Base-by-base conservation (phyloP, 148 eudicot species). In the Diospyros lotus region DNA sequence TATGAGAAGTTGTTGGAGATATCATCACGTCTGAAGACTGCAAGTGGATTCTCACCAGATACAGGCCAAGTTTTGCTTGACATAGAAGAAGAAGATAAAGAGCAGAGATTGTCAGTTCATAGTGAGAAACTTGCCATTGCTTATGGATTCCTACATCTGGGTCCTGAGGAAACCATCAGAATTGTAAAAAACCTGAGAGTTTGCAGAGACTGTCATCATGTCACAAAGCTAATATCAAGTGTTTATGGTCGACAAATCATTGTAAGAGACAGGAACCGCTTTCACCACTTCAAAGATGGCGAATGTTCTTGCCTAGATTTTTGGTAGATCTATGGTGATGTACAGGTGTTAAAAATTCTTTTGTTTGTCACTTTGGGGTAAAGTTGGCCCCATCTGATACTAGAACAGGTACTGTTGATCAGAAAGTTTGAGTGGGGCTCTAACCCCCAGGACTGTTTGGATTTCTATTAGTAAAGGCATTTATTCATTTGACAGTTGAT, bases 101-200 rank as follows among this genome's bases (percentile, higher is more conserved):
- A 78, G 73, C 53, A 66, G 9, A 46, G 28, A 12, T 65, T 78
- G 58, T 72, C 81, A 1, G 56, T 77, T 64, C 80, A 77, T 56
- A 79, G 73, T 60, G 81, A 73, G 72, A 73, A 73, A 64, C 74
- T 79, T 64, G 77, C 81, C 63, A 74, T 79, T 74, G 77, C 77
- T 61, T 79, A 75, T 60, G 80, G 75, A 14, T 64, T 77, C 17
- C 63, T 77, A 15, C 71, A 64, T 54, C 63, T 71, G 28, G 56
- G 58, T 71, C 64, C 80, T 9, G 64, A 45, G 28, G 75, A 77
- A 55, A 3, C 54, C 75, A 71, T 72, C 71, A 71, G 80, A 71
- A 62, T 77, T 62, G 79, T 77, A 41, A 77, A 77, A 28, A 77
- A 77, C 74, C 64, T 77, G 39, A 70, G 79, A 53, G 79, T 77